Evolutionary conservation across 2,329 filamentous ascomycete genomes (phyloP).

Genomic region (Sporothrix phasma): DNA sequence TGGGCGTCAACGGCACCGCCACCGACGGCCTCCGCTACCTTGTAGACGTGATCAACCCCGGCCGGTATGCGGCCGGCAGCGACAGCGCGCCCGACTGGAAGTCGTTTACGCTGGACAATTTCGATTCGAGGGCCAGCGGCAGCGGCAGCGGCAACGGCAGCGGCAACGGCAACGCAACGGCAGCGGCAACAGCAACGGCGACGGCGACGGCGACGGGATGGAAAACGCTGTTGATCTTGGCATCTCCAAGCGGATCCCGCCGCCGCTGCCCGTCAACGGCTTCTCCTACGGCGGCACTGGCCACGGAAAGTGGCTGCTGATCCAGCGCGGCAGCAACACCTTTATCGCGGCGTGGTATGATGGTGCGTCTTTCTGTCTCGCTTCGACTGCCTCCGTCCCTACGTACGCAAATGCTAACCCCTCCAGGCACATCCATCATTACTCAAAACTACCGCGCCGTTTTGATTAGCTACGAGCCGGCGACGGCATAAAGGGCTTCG

Average conservation of each 20-base stretch:
- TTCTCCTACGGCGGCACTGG: slow-evolving; percentile 17
- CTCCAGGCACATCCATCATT: slow-evolving; percentile 22
- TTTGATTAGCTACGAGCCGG: slow-evolving; percentile 26
- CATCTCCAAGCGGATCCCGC: background rate
- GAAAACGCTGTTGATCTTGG: too few relatives aligned
- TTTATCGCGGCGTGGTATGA: slow-evolving; percentile 31
- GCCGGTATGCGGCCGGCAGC: slow-evolving; percentile 16
- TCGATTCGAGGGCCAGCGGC: slow-evolving; percentile 1
- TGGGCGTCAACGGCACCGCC: slow-evolving; percentile 28
- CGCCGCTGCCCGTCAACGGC: background rate
- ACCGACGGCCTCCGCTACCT: slow-evolving; percentile 24
- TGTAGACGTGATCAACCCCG: slow-evolving; percentile 27
- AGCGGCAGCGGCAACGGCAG: background rate
- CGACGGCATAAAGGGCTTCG: background rate
- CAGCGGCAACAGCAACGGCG: slow-evolving; percentile 7
- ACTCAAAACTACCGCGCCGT: slow-evolving; percentile 27
- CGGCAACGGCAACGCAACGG: slow-evolving; percentile 18
- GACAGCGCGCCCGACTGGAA: slow-evolving; percentile 26
- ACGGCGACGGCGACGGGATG: slow-evolving; percentile 17
- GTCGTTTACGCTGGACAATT: slow-evolving; percentile 26
- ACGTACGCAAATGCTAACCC: slow-evolving; percentile 1
- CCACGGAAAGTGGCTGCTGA: slow-evolving; percentile 27
- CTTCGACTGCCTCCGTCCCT: background rate
- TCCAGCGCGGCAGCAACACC: slow-evolving; percentile 22
- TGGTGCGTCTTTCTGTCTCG: slow-evolving; percentile 23